These are phyloP conservation scores for Tolypocladium album DNA, from an alignment of 2,329 filamentous ascomycete genomes.

Conservation along the genomic window DNA sequence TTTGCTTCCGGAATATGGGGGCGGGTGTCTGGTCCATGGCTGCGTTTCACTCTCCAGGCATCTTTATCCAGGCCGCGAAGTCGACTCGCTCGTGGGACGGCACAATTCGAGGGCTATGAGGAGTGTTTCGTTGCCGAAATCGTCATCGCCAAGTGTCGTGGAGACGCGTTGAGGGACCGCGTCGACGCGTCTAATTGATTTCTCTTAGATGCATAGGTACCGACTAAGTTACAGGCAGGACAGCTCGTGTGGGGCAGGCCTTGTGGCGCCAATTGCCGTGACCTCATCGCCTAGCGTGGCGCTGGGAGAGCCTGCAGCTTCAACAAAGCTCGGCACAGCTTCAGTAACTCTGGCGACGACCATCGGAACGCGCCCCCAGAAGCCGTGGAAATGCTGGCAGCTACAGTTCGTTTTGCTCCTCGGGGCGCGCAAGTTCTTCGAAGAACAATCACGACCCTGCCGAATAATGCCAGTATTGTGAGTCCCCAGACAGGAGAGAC, in stretches of 20 bases:
- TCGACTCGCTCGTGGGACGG: background rate
- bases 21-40: constrained; percentile 28
- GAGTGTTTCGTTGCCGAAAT: background rate
- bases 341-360: background rate
- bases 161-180: constrained; percentile 11
- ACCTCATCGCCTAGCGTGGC: constrained; percentile 16
- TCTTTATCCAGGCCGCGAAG: background rate
- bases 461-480: constrained; percentile 44
- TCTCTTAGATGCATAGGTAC: constrained; percentile 16
- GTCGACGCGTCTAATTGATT: constrained; percentile 30
- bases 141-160: background rate
- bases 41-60: background rate
- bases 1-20: constrained; percentile 25
- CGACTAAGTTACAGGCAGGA: background rate
- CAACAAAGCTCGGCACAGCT: background rate
- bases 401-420: constrained; percentile 12
- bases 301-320: background rate
- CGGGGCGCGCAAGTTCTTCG: constrained; percentile 9
- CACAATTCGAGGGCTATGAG: background rate
- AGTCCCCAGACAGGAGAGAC: constrained; percentile 12
- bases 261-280: constrained; percentile 8
- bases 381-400: constrained; percentile 13
- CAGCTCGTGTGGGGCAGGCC: background rate
- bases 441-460: constrained; percentile 33
- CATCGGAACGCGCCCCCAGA: background rate